Evolutionary conservation across 202 grass and related monocot genomes (phyloP).

Genomic region (Miscanthus sacchariflorus): DNA sequence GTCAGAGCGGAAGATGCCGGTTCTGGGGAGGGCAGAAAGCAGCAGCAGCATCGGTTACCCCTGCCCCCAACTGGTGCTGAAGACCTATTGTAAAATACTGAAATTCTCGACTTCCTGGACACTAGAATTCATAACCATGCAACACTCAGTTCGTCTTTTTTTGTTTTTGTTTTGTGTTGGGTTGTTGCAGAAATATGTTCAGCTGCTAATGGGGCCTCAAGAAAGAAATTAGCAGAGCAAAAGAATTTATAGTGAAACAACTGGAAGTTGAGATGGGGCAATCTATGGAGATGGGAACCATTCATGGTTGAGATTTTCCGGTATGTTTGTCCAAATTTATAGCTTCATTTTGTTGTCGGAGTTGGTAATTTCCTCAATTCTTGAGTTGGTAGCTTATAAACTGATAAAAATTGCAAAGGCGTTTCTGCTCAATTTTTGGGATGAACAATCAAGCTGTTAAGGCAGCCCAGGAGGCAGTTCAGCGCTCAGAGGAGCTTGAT

Average conservation of each 20-base stretch:
- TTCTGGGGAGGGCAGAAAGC: too few relatives aligned
- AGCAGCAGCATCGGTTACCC: too few relatives aligned
- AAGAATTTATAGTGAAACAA: conserved; percentile 98
- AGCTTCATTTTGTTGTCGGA: neutral
- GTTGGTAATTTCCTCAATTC: neutral
- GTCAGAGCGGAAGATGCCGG: too few relatives aligned
- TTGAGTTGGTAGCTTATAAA: conserved; percentile 22
- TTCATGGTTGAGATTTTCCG: conserved; percentile 96
- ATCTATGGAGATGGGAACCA: conserved; percentile 99
- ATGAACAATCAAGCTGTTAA: conserved; percentile 98
- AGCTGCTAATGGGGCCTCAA: conserved; percentile 97
- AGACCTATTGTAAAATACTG: too few relatives aligned
- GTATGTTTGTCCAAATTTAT: conserved; percentile 53
- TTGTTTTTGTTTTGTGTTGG: conserved; percentile 21
- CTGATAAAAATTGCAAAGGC: conserved; percentile 66
- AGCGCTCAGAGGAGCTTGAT: conserved; percentile 91
- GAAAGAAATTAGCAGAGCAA: conserved; percentile 97
- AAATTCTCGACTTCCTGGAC: neutral
- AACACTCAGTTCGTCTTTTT: neutral
- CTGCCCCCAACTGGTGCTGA: too few relatives aligned
- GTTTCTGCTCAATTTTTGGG: conserved; percentile 97
- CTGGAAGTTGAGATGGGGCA: conserved; percentile 99
- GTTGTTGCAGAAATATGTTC: conserved; percentile 88
- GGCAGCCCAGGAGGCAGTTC: conserved; percentile 97
- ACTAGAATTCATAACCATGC: neutral